phyloP scores from a whole-genome alignment of 176 grass and related monocot genomes.

The Bonia amplexicaulis region DNA sequence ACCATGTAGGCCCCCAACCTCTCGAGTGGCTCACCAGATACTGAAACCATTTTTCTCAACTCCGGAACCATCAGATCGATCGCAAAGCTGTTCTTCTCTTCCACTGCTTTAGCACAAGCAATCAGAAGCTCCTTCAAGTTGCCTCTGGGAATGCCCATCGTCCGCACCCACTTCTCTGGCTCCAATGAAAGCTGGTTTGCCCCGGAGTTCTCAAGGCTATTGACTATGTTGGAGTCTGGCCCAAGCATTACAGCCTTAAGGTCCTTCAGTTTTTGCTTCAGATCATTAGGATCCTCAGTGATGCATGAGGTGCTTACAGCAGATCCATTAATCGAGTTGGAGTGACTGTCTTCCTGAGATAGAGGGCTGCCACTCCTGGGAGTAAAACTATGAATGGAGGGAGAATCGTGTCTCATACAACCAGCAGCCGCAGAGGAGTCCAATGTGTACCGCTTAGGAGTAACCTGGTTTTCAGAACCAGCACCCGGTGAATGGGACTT shows the following conservation, averaged over 20 bases:
- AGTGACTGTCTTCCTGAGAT: slow-evolving; percentile 47
- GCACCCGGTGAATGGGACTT: slow-evolving; percentile 35
- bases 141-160: slow-evolving; percentile 51
- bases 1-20: slow-evolving; percentile 87
- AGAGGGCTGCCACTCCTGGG: slow-evolving; percentile 43
- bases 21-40: slow-evolving; percentile 73
- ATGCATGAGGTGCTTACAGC: slow-evolving; percentile 75
- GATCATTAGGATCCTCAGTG: slow-evolving; percentile 63
- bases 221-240: slow-evolving; percentile 42
- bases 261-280: slow-evolving; percentile 71
- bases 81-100: slow-evolving; percentile 39
- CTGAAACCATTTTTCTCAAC: slow-evolving; percentile 80
- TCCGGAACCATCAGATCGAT: slow-evolving; percentile 59
- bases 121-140: slow-evolving; percentile 74
- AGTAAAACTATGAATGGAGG: slow-evolving; percentile 39
- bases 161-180: slow-evolving; percentile 42
- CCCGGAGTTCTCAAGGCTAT: slow-evolving; percentile 38
- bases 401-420: slow-evolving; percentile 34
- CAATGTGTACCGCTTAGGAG: slow-evolving; percentile 36
- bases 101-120: slow-evolving; percentile 70
- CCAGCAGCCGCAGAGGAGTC: slow-evolving; percentile 46
- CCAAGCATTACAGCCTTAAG: slow-evolving; percentile 85
- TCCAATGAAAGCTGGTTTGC: slow-evolving; percentile 35
- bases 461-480: slow-evolving; percentile 23
- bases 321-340: slow-evolving; percentile 35